Conservation (phyloP, 345 rosid species). For the Acer negundo region DNA sequence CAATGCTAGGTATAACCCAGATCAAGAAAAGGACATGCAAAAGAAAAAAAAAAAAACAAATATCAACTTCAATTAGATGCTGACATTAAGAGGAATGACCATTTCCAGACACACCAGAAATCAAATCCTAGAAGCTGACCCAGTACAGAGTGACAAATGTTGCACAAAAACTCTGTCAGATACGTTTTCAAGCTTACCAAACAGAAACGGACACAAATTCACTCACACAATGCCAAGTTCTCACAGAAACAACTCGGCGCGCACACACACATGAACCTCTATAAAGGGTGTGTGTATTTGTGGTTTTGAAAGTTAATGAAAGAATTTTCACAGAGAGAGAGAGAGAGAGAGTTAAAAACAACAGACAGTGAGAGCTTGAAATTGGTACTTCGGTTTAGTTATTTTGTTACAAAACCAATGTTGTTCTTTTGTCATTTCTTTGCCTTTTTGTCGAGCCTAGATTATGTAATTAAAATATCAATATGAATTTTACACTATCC, state of each 20-base stretch:
- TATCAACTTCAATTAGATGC: not conserved
- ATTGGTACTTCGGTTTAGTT: constrained; percentile 12
- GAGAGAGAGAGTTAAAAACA: not conserved
- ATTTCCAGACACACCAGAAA: not conserved
- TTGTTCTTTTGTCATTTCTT: constrained; percentile 11
- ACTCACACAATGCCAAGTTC: constrained; percentile 7
- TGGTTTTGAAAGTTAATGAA: not conserved
- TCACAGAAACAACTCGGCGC: not conserved
- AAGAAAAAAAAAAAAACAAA: not conserved
- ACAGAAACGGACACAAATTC: constrained; percentile 8
- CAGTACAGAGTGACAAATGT: constrained; percentile 2
- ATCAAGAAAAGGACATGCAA: constrained; percentile 11
- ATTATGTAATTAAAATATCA: not conserved
- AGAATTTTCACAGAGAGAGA: no score
- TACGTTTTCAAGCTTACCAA: constrained; percentile 11
- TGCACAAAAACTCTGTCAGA: constrained; percentile 6
- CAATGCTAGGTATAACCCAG: constrained; percentile 18
- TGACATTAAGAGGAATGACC: not conserved
- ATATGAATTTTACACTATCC: no score
- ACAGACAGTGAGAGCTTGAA: constrained; percentile 15
- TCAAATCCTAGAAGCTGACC: constrained; percentile 6
- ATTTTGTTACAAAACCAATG: constrained; percentile 9
- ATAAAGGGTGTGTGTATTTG: not conserved
- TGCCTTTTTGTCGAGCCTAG: not conserved
- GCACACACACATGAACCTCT: not conserved